A percentile compares a stretch with the other conserved stretches of the same genome.
These are phyloP conservation scores for Yamadazyma trypodendri DNA, from an alignment of 1,139 yeast genomes.

Conservation along the genomic window DNA sequence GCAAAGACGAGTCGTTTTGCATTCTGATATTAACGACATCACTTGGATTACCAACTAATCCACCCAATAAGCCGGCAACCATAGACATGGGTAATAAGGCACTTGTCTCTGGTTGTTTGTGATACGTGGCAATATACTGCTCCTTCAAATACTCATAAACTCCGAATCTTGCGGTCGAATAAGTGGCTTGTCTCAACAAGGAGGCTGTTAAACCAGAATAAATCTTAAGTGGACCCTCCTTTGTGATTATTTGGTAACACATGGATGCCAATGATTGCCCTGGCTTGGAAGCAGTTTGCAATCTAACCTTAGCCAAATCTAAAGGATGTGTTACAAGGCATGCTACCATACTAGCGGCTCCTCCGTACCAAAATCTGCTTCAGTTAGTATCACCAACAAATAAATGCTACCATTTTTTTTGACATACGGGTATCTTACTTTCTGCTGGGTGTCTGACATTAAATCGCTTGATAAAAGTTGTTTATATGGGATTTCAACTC, in stretches of 20 bases:
- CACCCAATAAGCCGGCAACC: constrained; percentile 83
- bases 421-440: constrained; percentile 17
- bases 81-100: constrained; percentile 72
- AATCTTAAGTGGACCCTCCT: constrained; percentile 67
- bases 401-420: background rate
- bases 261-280: constrained; percentile 62
- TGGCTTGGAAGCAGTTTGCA: constrained; percentile 69
- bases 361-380: constrained; percentile 50
- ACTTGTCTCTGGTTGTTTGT: constrained; percentile 37
- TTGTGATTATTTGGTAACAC: constrained; percentile 55
- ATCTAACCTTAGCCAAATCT: constrained; percentile 80
- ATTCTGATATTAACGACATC: constrained; percentile 87
- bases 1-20: constrained; percentile 83
- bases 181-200: constrained; percentile 80
- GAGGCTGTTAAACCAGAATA: constrained; percentile 85
- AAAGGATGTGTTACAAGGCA: constrained; percentile 69
- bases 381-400: constrained; percentile 9
- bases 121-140: constrained; percentile 34
- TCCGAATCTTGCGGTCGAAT: constrained; percentile 84
- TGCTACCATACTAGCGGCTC: constrained; percentile 68
- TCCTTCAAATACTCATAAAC: constrained; percentile 76
- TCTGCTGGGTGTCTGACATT: constrained; percentile 13
- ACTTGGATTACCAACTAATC: constrained; percentile 83
- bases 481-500: background rate
- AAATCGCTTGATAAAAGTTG: background rate